Evolutionary conservation across 768 basidiomycete genomes (phyloP).

Genomic region (Podaxis mareebaensis): DNA sequence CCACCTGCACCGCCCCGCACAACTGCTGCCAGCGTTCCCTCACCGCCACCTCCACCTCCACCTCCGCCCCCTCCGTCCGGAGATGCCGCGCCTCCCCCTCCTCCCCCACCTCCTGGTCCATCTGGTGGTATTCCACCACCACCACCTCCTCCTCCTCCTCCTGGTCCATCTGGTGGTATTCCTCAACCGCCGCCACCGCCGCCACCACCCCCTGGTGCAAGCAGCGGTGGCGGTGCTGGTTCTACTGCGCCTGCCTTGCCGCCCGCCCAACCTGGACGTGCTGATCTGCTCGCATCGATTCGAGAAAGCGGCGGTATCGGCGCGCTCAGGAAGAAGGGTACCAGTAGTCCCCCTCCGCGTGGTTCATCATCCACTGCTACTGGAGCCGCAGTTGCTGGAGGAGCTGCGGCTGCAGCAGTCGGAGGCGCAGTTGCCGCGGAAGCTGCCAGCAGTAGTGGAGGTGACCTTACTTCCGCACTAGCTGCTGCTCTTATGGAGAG

Average conservation of each 20-base stretch:
- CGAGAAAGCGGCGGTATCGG: slow-evolving; percentile 73
- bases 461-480: slow-evolving; percentile 78
- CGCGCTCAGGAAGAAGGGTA: slow-evolving; percentile 61
- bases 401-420: slow-evolving; percentile 36
- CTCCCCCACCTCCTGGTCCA: slow-evolving; percentile 31
- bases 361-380: slow-evolving; percentile 35
- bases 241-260: slow-evolving; percentile 35
- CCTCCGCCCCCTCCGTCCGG: slow-evolving; percentile 21
- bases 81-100: slow-evolving; percentile 37
- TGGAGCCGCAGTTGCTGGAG: slow-evolving; percentile 32
- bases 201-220: slow-evolving; percentile 41
- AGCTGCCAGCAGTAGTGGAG: slow-evolving; percentile 49
- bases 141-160: slow-evolving; percentile 46
- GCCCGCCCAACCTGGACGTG: slow-evolving; percentile 59
- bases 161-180: slow-evolving; percentile 29
- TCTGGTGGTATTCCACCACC: slow-evolving; percentile 31
- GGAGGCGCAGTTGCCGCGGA: slow-evolving; percentile 34
- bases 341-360: slow-evolving; percentile 32
- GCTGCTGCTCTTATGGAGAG: slow-evolving; percentile 81
- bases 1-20: slow-evolving; percentile 37
- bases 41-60: slow-evolving; percentile 34
- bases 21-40: slow-evolving; percentile 12
- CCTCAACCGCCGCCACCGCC: slow-evolving; percentile 33
- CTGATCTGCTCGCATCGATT: slow-evolving; percentile 74
- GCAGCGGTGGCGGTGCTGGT: slow-evolving; percentile 23